Base-by-base conservation (phyloP, 352 stramenopile genomes). In the Phytopythium ostracodes region DNA sequence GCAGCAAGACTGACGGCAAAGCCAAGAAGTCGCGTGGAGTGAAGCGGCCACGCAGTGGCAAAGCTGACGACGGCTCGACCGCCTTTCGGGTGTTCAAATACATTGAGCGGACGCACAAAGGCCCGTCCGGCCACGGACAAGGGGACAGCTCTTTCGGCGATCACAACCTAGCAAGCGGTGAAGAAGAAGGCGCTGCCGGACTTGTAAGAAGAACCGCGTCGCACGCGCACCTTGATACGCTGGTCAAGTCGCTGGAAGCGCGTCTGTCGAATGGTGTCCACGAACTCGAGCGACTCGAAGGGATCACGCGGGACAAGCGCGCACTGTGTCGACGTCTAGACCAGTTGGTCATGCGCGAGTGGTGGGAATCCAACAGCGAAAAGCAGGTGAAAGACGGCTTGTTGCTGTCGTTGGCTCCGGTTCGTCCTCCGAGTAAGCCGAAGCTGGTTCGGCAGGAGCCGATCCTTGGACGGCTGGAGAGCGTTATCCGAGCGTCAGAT, bases 21-120 rank as follows among this genome's bases (percentile, higher is more conserved):
- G 27, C 4, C 7, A 47, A 66, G 4, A 65, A 35, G 20, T 25
- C 38, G 11, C 65, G 66, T 11, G 64, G 56, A 10, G 59, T 52
- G 14, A 91, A 88, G 62, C 70, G 77, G n/a, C 60, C 58, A 56
- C 67, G 68, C 18, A 59, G 61, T 24, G 56, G 60, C 40, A 63
- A 62, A 31, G 64, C 66, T 31, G 55, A 25, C 2, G 55, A 25
- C 2, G 56, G 51, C 29, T 53, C 24, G 0, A 54, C 55, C n/a
- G 35, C 22, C 36, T 1, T 25, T 38, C 44, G 56, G 0, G 9
- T 59, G 44, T 73, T 84, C 38, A 64, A 64, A 27, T 87, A 72
- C 47, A 89, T 91, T 56, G 78, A 91, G 59, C 82, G 77, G n/a
- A 82, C 82, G 10, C 72, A 77, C 44, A 79, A 68, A 22, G 59